Evolutionary conservation across 108 stramenopile species (phyloP).

Genomic region (Fragilaria radians): DNA sequence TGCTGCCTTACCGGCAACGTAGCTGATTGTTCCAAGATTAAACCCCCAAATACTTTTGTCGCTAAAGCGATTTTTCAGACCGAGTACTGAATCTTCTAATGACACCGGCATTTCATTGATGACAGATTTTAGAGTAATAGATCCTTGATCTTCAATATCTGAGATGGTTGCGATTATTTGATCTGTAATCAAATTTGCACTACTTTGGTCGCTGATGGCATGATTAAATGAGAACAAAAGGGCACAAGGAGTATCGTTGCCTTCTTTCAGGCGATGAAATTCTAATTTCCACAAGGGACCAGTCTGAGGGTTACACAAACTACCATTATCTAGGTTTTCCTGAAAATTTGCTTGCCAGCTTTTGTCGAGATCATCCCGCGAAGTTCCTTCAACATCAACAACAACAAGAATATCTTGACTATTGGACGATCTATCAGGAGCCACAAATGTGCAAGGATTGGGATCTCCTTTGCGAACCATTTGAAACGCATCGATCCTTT

Average conservation of each 20-base stretch:
- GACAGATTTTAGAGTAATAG: slow-evolving; percentile 13
- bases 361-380: slow-evolving; percentile 25
- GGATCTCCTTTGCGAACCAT: slow-evolving; percentile 84
- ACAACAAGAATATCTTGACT: slow-evolving; percentile 43
- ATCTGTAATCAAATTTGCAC: slow-evolving; percentile 65
- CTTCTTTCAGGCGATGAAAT: slow-evolving; percentile 36
- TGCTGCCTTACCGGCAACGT: slow-evolving; percentile 71
- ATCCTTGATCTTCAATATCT: slow-evolving; percentile 35
- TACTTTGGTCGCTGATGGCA: slow-evolving; percentile 78
- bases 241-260: slow-evolving; percentile 39
- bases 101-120: slow-evolving; percentile 51
- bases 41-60: slow-evolving; percentile 37
- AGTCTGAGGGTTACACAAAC: slow-evolving; percentile 34
- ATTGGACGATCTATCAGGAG: slow-evolving; percentile 11
- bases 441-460: slow-evolving; percentile 66
- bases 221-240: slow-evolving; percentile 78
- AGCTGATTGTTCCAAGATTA: slow-evolving; percentile 40
- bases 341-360: slow-evolving; percentile 60
- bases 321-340: slow-evolving; percentile 64
- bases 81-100: slow-evolving; percentile 75
- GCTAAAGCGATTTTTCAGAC: slow-evolving; percentile 34
- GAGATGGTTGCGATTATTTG: slow-evolving; percentile 52
- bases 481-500: slow-evolving; percentile 75
- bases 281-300: slow-evolving; percentile 75
- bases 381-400: slow-evolving; percentile 35